Evolutionary conservation across 371 early-diverging fungal genomes (phyloP).

Genomic region (Basidiobolus meristosporus): DNA sequence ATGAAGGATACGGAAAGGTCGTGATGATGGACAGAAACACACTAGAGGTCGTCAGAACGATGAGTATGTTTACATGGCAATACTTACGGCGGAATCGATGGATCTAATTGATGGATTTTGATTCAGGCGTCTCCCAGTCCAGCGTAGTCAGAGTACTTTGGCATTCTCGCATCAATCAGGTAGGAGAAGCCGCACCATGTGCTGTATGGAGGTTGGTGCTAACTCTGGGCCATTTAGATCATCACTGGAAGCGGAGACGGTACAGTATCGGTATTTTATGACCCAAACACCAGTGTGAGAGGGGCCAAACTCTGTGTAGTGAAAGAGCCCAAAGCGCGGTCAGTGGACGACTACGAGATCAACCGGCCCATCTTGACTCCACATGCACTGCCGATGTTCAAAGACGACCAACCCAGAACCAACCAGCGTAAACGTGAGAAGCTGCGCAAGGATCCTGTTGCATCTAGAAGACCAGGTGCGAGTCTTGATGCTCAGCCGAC

Average conservation of each 20-base stretch:
- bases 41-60: slow-evolving; percentile 26
- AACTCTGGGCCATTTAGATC: slow-evolving; percentile 14
- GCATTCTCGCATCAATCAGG: slow-evolving; percentile 78
- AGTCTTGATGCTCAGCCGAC: background rate
- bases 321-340: slow-evolving; percentile 38
- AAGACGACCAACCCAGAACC: slow-evolving; percentile 38
- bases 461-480: slow-evolving; percentile 48
- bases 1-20: slow-evolving; percentile 41
- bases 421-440: slow-evolving; percentile 61
- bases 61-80: slow-evolving; percentile 13
- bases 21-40: slow-evolving; percentile 48
- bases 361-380: slow-evolving; percentile 67
- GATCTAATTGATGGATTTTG: background rate
- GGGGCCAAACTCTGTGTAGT: slow-evolving; percentile 58
- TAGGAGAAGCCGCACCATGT: slow-evolving; percentile 4
- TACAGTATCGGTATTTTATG: slow-evolving; percentile 52
- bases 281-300: slow-evolving; percentile 38
- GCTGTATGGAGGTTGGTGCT: background rate
- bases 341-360: slow-evolving; percentile 42
- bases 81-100: background rate
- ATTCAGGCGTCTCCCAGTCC: slow-evolving; percentile 22
- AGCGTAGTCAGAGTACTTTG: slow-evolving; percentile 65
- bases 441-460: slow-evolving; percentile 49
- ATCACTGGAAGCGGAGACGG: slow-evolving; percentile 65
- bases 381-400: slow-evolving; percentile 73